Evolutionary conservation across 2,329 filamentous ascomycete genomes (phyloP).

Genomic region (Leptographium wingfieldii): DNA sequence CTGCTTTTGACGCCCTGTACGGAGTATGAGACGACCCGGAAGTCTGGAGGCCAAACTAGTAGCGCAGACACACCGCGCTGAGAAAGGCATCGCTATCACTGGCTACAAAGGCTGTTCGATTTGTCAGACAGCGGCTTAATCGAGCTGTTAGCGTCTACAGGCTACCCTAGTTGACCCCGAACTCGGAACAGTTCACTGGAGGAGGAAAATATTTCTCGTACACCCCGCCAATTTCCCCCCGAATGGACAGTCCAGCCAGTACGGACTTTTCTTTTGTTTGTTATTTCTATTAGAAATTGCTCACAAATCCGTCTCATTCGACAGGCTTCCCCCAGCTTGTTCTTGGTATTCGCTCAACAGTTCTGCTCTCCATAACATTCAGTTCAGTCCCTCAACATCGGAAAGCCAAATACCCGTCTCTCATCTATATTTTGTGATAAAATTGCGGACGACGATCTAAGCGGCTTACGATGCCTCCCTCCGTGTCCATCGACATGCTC

Average conservation of each 20-base stretch:
- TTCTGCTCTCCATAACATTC: background rate
- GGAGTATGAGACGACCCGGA: background rate
- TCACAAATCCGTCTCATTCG: slow-evolving; percentile 11
- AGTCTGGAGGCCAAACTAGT: background rate
- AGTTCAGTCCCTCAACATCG: background rate
- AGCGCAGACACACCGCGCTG: background rate
- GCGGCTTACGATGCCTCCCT: slow-evolving; percentile 9
- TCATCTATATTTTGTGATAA: background rate
- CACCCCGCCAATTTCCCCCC: slow-evolving; percentile 4
- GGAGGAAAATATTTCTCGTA: slow-evolving; percentile 1
- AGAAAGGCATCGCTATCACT: background rate
- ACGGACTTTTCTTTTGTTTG: slow-evolving; percentile 1
- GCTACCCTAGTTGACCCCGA: slow-evolving; percentile 1
- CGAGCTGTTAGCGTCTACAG: background rate
- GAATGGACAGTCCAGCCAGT: slow-evolving; percentile 2
- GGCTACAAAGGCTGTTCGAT: background rate
- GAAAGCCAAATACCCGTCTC: background rate
- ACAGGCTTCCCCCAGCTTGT: slow-evolving; percentile 2
- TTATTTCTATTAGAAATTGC: slow-evolving; percentile 7
- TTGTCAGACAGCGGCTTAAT: background rate
- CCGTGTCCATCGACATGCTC: slow-evolving; percentile 10
- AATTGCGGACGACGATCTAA: background rate
- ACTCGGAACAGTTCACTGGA: slow-evolving; percentile 4
- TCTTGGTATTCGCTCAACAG: background rate
- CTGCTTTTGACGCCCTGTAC: background rate